Evolutionary conservation across 2,329 filamentous ascomycete genomes (phyloP).

Genomic region (Lizonia empirigonia): DNA sequence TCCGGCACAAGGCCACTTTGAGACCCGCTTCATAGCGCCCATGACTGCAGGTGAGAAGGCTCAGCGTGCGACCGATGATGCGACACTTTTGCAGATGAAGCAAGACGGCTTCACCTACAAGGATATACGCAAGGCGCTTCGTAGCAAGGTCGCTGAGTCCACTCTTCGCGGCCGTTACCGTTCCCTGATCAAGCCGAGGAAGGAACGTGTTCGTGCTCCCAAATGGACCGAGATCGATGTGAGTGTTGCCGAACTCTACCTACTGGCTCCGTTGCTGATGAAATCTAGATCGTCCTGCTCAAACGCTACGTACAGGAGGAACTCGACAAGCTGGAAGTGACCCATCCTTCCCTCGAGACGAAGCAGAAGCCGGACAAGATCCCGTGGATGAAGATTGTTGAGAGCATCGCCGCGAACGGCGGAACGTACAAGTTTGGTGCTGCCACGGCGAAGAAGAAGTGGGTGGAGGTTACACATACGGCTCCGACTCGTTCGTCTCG

Average conservation of each 20-base stretch:
- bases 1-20: conserved; percentile 8
- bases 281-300: conserved; percentile 32
- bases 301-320: conserved; percentile 29
- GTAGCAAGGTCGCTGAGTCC: conserved; percentile 69
- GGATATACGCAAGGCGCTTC: conserved; percentile 63
- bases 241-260: conserved; percentile 47
- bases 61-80: conserved; percentile 32
- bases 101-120: conserved; percentile 66
- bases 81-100: conserved; percentile 60
- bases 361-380: conserved; percentile 50
- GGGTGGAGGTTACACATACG: conserved; percentile 50
- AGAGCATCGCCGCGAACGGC: conserved; percentile 58
- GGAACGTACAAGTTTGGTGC: conserved; percentile 66
- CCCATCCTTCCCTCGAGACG: conserved; percentile 11
- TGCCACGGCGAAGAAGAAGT: conserved; percentile 68
- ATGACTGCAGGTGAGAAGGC: not conserved
- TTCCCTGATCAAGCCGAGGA: conserved; percentile 67
- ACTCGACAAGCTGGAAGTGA: conserved; percentile 25
- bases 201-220: conserved; percentile 68
- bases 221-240: conserved; percentile 69
- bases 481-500: conserved; percentile 2
- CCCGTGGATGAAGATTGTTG: conserved; percentile 64
- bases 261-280: conserved; percentile 14
- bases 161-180: conserved; percentile 73
- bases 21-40: conserved; percentile 7